Conservation (phyloP, 148 eudicot species). For the Linanthus parryae region DNA sequence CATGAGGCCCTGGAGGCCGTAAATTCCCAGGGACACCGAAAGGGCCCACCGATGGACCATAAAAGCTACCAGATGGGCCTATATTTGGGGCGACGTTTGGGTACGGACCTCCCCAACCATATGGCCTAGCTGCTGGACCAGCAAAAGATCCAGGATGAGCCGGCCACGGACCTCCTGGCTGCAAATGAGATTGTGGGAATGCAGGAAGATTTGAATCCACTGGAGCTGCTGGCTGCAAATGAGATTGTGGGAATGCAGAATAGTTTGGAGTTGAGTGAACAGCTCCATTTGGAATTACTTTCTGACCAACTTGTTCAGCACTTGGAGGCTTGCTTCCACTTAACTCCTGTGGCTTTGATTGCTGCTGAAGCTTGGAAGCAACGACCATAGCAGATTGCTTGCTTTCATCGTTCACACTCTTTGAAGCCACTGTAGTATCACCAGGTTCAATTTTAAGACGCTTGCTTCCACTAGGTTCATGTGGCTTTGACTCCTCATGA, state of each 20-base stretch:
- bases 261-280: background rate
- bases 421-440: too few species aligned
- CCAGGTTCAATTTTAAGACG: too few species aligned
- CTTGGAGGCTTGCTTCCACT: slow-evolving; percentile 21
- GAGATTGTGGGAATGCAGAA: background rate
- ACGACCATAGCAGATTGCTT: slow-evolving; percentile 18
- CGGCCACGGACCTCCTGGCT: slow-evolving; percentile 19
- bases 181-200: slow-evolving; percentile 20
- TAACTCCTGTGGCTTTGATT: slow-evolving; percentile 16
- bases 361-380: slow-evolving; percentile 13
- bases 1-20: slow-evolving; percentile 8
- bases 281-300: background rate
- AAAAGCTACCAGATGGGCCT: slow-evolving; percentile 13
- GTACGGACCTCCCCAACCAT: slow-evolving; percentile 12
- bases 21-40: slow-evolving; percentile 12
- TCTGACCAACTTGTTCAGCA: background rate
- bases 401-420: slow-evolving; percentile 21
- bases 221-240: background rate
- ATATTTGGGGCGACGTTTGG: slow-evolving; percentile 8
- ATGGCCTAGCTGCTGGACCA: slow-evolving; percentile 14
- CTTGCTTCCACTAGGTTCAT: too few species aligned
- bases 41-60: slow-evolving; percentile 11
- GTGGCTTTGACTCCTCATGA: too few species aligned
- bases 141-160: slow-evolving; percentile 15
- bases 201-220: slow-evolving; percentile 2